A percentile compares a stretch with the other conserved stretches of the same genome.
Conservation (phyloP, 306 rosid genomes). For the Begonia masoniana region DNA sequence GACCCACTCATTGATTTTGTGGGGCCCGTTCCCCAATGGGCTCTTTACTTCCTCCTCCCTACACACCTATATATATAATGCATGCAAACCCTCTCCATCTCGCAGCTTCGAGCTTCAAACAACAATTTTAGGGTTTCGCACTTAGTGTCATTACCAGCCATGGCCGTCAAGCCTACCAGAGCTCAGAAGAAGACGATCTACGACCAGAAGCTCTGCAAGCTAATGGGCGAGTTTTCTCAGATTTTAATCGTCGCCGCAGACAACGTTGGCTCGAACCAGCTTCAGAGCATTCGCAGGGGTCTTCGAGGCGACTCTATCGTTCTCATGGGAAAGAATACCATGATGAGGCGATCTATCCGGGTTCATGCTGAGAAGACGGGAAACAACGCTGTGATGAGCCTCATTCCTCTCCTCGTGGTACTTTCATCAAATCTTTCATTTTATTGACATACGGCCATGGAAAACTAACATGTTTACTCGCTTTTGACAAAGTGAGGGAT, state of each 20-base stretch:
- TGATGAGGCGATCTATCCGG: constrained; percentile 76
- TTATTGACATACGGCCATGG: not conserved
- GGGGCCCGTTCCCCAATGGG: no score
- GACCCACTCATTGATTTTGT: no score
- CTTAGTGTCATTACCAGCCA: constrained; percentile 1
- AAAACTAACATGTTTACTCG: no score
- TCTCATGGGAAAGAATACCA: constrained; percentile 92
- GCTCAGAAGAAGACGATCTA: constrained; percentile 68
- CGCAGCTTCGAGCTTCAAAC: no score
- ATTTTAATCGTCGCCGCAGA: constrained; percentile 72
- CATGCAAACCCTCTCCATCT: no score
- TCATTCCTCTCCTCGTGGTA: constrained; percentile 73
- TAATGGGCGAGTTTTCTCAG: constrained; percentile 52
- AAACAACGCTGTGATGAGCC: constrained; percentile 37
- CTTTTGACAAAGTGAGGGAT: no score
- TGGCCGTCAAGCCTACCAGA: constrained; percentile 44
- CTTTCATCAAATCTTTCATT: not conserved
- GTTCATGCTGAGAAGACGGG: constrained; percentile 67
- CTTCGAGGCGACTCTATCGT: constrained; percentile 73
- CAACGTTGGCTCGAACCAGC: constrained; percentile 81
- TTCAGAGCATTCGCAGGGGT: constrained; percentile 65
- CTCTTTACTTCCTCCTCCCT: no score
- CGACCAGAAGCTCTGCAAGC: constrained; percentile 58
- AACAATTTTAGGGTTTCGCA: not conserved
- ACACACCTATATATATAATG: no score